phyloP scores from a whole-genome alignment of 805 yeast species.

The Nakazawaea ernobii region DNA sequence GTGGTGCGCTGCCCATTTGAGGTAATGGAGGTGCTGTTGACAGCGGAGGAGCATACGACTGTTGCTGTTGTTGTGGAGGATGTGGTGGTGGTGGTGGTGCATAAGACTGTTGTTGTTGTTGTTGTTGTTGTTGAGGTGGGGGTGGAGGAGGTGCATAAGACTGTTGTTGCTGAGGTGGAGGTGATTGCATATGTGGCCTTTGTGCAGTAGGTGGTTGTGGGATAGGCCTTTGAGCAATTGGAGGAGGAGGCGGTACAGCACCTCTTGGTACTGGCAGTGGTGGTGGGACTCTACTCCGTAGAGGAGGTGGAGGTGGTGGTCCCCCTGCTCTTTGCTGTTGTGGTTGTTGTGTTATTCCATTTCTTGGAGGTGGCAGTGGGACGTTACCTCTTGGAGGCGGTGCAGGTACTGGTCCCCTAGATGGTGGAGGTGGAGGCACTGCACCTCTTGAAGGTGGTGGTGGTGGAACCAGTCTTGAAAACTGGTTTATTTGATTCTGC shows the following conservation, averaged over 20 bases:
- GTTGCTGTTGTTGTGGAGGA: constrained; percentile 15
- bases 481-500: constrained; percentile 4
- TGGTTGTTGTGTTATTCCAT: constrained; percentile 16
- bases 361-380: constrained; percentile 18
- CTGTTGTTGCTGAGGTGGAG: constrained; percentile 12
- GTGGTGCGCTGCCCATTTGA: constrained; percentile 12
- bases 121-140: constrained; percentile 16
- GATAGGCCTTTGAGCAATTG: constrained; percentile 12
- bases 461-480: constrained; percentile 13
- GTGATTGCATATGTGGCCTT: constrained; percentile 5
- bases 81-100: constrained; percentile 26
- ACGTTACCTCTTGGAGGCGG: constrained; percentile 12
- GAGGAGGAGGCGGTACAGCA: constrained; percentile 15
- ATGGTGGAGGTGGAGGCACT: constrained; percentile 9
- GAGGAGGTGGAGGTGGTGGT: constrained; percentile 13
- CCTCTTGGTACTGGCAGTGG: constrained; percentile 30
- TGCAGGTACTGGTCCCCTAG: constrained; percentile 26
- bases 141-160: constrained; percentile 16
- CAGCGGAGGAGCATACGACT: constrained; percentile 28
- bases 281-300: constrained; percentile 16
- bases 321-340: constrained; percentile 20
- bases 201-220: constrained; percentile 7
- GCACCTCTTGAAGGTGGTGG: constrained; percentile 20
- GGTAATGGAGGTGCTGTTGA: constrained; percentile 11
- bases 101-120: constrained; percentile 17